These are phyloP conservation scores for Boletus subparvulus DNA, from an alignment of 768 basidiomycete species.

Conservation along the genomic window DNA sequence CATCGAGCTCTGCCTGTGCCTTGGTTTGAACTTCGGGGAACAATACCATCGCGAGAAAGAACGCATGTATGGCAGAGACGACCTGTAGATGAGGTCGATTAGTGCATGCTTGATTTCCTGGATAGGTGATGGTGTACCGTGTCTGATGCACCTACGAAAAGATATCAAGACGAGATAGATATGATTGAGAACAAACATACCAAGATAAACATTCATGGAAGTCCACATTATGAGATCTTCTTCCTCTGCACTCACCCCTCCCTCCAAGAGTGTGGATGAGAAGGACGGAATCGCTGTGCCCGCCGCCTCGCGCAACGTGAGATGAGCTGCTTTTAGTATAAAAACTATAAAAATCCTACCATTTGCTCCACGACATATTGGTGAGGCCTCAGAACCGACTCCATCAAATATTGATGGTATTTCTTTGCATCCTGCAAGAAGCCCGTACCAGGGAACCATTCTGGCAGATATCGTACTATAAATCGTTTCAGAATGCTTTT, in stretches of 20 bases:
- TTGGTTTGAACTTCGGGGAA: conserved; percentile 25
- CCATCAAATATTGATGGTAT: conserved; percentile 28
- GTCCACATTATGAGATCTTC: conserved; percentile 24
- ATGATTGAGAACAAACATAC: background rate
- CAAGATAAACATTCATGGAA: conserved; percentile 6
- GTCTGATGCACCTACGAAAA: conserved; percentile 41
- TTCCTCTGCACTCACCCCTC: conserved; percentile 12
- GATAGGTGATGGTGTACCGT: conserved; percentile 38
- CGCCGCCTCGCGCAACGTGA: conserved; percentile 12
- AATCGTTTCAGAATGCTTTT: background rate
- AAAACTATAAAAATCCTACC: conserved; percentile 27
- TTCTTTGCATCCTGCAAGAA: conserved; percentile 34
- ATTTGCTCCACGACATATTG: conserved; percentile 46
- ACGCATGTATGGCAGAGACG: conserved; percentile 16
- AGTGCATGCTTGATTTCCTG: conserved; percentile 33
- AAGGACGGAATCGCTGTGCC: conserved; percentile 21
- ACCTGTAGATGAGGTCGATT: conserved; percentile 1
- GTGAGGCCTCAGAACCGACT: conserved; percentile 46
- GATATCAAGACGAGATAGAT: background rate
- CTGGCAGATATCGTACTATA: conserved; percentile 32
- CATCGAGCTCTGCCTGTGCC: conserved; percentile 27
- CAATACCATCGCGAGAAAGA: conserved; percentile 27
- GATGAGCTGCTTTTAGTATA: background rate
- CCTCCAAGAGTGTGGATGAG: conserved; percentile 15
- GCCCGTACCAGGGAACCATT: conserved; percentile 36